Conservation (phyloP, 177 flowering plant species). For the Telopea speciosissima region DNA sequence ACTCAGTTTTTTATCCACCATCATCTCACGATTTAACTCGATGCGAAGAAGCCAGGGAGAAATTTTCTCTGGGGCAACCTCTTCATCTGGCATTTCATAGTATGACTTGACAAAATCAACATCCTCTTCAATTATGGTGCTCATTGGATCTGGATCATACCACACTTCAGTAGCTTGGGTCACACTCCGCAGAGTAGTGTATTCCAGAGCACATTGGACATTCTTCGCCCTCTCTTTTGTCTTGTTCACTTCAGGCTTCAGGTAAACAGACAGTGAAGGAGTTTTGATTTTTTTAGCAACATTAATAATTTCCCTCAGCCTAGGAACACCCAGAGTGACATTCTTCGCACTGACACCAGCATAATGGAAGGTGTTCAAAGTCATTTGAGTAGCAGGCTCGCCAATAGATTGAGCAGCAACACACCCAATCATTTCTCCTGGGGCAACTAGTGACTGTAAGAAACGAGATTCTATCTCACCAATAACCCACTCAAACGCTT, state of each 20-base stretch:
- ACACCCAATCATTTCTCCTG: constrained; percentile 99
- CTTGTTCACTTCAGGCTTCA: constrained; percentile 69
- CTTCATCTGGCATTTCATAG: constrained; percentile 99
- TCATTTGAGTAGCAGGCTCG: constrained; percentile 99
- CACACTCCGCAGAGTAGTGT: constrained; percentile 94
- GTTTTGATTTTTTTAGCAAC: constrained; percentile 99
- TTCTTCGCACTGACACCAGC: constrained; percentile 99
- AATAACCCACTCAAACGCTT: constrained; percentile 98
- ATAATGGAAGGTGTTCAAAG: constrained; percentile 94
- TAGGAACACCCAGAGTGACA: constrained; percentile 96
- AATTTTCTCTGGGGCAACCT: constrained; percentile 84
- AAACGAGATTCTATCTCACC: constrained; percentile 97
- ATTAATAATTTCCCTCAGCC: constrained; percentile 93
- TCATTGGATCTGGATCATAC: constrained; percentile 99
- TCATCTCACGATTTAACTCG: constrained; percentile 96
- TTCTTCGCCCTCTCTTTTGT: constrained; percentile 90
- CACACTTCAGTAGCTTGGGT: constrained; percentile 98
- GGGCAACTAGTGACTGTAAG: constrained; percentile 88
- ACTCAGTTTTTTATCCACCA: constrained; percentile 97
- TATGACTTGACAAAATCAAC: constrained; percentile 90
- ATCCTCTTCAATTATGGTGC: constrained; percentile 93
- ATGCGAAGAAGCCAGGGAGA: constrained; percentile 98
- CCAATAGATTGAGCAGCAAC: constrained; percentile 99
- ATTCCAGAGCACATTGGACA: constrained; percentile 94
- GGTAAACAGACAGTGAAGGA: constrained; percentile 91